phyloP scores from a whole-genome alignment of 441 rosid species.

The Adansonia grandidieri region DNA sequence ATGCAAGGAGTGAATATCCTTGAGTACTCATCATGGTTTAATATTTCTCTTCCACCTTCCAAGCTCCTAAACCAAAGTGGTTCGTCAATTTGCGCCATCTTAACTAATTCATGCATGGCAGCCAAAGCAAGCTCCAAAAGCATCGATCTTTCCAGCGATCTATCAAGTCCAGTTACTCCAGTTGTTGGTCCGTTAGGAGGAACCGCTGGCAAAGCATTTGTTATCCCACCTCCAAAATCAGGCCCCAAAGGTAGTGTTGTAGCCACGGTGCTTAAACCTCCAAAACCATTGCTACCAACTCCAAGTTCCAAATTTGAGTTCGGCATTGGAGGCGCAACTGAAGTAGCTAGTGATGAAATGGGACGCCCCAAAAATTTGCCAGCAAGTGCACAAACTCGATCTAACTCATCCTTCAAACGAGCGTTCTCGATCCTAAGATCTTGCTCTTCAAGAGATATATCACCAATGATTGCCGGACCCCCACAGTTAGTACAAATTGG shows the following conservation, averaged over 20 bases:
- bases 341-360: constrained; percentile 42
- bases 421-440: constrained; percentile 85
- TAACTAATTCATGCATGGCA: constrained; percentile 86
- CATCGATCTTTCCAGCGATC: constrained; percentile 66
- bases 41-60: constrained; percentile 58
- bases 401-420: constrained; percentile 78
- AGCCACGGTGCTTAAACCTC: constrained; percentile 43
- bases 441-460: constrained; percentile 80
- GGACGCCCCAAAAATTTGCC: constrained; percentile 88
- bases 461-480: constrained; percentile 77
- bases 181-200: constrained; percentile 32
- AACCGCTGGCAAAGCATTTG: constrained; percentile 38
- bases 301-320: constrained; percentile 70
- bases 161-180: constrained; percentile 43
- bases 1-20: constrained; percentile 59
- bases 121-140: constrained; percentile 73
- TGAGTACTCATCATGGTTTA: constrained; percentile 76
- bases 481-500: constrained; percentile 89
- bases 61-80: constrained; percentile 72
- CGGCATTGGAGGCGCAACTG: constrained; percentile 56
- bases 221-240: constrained; percentile 51
- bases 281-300: constrained; percentile 65
- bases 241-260: constrained; percentile 55
- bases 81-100: constrained; percentile 63
- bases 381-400: constrained; percentile 76